Conservation (phyloP, 306 rosid species). For the Casuarina cunninghamiana region DNA sequence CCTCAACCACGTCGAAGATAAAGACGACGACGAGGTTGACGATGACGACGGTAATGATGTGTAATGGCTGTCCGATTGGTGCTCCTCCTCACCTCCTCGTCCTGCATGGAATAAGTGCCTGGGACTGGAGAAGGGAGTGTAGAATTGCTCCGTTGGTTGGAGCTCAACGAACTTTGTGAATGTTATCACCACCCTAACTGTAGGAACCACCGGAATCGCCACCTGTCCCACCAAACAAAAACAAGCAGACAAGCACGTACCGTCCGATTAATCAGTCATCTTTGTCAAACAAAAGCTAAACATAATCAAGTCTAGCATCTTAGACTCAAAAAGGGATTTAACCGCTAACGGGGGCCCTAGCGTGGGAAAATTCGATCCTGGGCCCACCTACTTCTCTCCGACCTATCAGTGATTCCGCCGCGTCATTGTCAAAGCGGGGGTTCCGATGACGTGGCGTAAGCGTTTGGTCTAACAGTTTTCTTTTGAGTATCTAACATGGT, state of each 20-base stretch:
- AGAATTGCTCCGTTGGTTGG: slow-evolving; percentile 72
- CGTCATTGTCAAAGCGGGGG: background rate
- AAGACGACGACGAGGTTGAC: slow-evolving; percentile 29
- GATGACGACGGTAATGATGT: slow-evolving; percentile 26
- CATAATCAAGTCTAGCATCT: background rate
- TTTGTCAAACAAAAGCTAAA: too few relatives aligned
- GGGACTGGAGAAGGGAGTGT: slow-evolving; percentile 86
- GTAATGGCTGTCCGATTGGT: slow-evolving; percentile 27
- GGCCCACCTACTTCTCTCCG: background rate
- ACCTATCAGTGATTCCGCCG: background rate
- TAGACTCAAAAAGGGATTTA: background rate
- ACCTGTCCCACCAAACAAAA: slow-evolving; percentile 55
- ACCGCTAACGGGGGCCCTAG: background rate
- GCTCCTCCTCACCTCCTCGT: slow-evolving; percentile 36
- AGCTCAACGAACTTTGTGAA: slow-evolving; percentile 93
- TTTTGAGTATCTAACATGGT: background rate
- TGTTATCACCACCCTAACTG: slow-evolving; percentile 92
- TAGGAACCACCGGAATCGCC: slow-evolving; percentile 94
- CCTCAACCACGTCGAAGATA: slow-evolving; percentile 55
- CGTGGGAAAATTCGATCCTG: background rate
- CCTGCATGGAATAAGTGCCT: slow-evolving; percentile 47
- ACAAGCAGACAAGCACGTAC: slow-evolving; percentile 1
- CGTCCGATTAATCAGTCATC: slow-evolving; percentile 10
- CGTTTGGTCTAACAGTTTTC: slow-evolving; percentile 5
- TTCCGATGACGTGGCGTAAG: slow-evolving; percentile 3